A percentile compares a stretch with the other conserved stretches of the same genome.
phyloP scores from a whole-genome alignment of 495 filamentous ascomycete species.

The Podospora conica region DNA sequence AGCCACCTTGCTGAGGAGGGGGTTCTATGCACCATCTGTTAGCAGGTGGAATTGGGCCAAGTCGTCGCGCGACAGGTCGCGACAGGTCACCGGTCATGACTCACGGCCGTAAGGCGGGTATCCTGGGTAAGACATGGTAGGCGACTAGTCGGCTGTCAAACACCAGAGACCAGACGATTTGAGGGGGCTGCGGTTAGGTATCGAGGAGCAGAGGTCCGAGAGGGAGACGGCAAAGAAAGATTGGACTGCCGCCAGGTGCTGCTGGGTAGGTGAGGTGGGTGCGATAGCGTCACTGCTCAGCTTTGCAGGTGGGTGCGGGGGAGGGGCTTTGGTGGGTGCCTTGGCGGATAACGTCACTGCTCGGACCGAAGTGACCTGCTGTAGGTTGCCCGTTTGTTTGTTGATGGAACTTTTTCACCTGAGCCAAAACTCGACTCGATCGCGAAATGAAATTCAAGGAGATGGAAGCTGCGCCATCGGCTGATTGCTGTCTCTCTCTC shows the following conservation, averaged over 20 bases:
- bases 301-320: constrained; percentile 3
- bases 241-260: background rate
- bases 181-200: background rate
- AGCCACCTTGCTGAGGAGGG: constrained; percentile 26
- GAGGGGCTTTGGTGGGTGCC: constrained; percentile 3
- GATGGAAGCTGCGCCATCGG: background rate
- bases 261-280: background rate
- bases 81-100: constrained; percentile 8
- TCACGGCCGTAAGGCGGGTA: constrained; percentile 31
- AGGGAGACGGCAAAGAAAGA: background rate
- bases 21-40: constrained; percentile 17
- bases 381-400: background rate
- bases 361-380: background rate
- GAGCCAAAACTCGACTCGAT: background rate
- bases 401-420: background rate
- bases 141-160: background rate
- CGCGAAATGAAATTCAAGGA: background rate
- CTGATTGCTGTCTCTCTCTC: background rate
- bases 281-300: background rate
- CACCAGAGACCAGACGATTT: background rate
- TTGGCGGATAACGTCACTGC: background rate
- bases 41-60: background rate
- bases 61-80: background rate
- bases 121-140: constrained; percentile 28
- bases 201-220: background rate